Evolutionary conservation across 192 early-diverging fungal genomes (phyloP).

Genomic region (Backusella circina): DNA sequence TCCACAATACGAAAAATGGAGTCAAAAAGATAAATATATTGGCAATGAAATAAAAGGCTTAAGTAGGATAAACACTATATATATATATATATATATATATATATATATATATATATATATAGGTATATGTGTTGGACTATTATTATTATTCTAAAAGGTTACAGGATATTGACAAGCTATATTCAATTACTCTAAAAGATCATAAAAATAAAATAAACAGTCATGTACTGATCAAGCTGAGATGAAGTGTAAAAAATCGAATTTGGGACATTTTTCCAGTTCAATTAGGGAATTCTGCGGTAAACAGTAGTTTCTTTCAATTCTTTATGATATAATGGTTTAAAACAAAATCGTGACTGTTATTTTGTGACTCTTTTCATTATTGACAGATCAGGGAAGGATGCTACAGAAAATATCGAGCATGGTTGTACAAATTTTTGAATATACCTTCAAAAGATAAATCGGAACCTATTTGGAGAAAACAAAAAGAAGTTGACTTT

Average conservation of each 20-base stretch:
- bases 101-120: too few species aligned
- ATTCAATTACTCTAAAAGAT: not conserved
- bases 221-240: too few species aligned
- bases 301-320: not conserved
- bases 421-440: not conserved
- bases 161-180: not conserved
- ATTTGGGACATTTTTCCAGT: not conserved
- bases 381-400: not conserved
- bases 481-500: not conserved
- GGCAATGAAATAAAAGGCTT: not conserved
- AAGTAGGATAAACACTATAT: too few species aligned
- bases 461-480: not conserved
- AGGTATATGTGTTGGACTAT: not conserved
- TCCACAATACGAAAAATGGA: not conserved
- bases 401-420: not conserved
- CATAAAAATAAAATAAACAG: not conserved
- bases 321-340: not conserved
- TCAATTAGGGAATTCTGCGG: not conserved
- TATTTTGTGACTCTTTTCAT: not conserved
- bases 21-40: not conserved
- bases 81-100: too few species aligned
- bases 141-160: not conserved
- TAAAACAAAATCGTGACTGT: not conserved
- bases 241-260: too few species aligned
- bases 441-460: slow-evolving; percentile 3